Percentiles rank a stretch among this genome's conserved stretches.
Evolutionary conservation across 139 green algal species (phyloP).

Genomic region (Closterium sp.): DNA sequence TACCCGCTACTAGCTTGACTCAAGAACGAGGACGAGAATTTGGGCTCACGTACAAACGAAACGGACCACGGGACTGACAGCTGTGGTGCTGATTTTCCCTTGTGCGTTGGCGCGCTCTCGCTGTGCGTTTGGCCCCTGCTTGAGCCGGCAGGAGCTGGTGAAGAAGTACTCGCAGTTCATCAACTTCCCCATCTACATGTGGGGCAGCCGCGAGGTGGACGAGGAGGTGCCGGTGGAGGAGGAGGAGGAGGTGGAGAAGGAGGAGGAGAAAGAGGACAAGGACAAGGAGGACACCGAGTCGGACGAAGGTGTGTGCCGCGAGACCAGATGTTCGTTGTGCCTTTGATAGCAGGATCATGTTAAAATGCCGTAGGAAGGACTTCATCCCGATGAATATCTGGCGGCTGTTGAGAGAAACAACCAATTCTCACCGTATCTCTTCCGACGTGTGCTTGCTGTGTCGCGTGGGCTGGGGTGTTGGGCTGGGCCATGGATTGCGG

Average conservation of each 20-base stretch:
- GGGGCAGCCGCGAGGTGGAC: conserved; percentile 65
- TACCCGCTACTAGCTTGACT: neutral
- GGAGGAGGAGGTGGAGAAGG: conserved; percentile 50
- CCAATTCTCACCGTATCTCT: conserved; percentile 95
- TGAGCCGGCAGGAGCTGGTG: conserved; percentile 82
- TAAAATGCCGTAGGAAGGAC: too few relatives aligned
- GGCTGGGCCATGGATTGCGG: neutral
- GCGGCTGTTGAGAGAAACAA: conserved; percentile 59
- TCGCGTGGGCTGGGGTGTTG: conserved; percentile 39
- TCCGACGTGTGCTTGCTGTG: conserved; percentile 83
- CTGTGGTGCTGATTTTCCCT: neutral
- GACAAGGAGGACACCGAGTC: conserved; percentile 57
- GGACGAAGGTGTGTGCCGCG: conserved; percentile 8
- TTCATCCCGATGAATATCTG: neutral
- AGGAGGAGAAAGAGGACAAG: conserved; percentile 21
- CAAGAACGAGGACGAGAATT: neutral
- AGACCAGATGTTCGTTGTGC: neutral
- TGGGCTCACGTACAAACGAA: neutral
- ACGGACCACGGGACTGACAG: too few relatives aligned
- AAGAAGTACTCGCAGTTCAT: conserved; percentile 91
- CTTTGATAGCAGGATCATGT: too few relatives aligned
- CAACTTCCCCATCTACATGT: conserved; percentile 96
- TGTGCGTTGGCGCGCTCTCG: neutral
- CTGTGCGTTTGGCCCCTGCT: neutral
- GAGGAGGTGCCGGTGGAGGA: conserved; percentile 66